Conservation (phyloP, 108 stramenopile species). For the Conticribra guillardii region DNA sequence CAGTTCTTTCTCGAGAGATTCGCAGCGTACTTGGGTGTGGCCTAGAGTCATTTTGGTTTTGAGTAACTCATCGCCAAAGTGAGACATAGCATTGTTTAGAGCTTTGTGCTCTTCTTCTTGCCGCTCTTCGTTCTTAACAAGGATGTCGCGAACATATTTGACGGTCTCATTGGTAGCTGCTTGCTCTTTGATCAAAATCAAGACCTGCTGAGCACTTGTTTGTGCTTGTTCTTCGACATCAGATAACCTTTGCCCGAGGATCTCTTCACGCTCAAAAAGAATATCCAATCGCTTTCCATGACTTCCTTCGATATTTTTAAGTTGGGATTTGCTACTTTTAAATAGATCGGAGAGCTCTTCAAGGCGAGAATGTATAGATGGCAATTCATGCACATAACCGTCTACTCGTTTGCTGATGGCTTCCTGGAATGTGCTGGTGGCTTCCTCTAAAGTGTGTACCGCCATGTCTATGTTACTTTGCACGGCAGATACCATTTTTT, state of each 20-base stretch:
- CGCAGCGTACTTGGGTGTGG: slow-evolving; percentile 45
- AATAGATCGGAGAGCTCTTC: slow-evolving; percentile 30
- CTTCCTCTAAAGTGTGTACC: slow-evolving; percentile 17
- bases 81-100: slow-evolving; percentile 25
- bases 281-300: slow-evolving; percentile 24
- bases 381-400: slow-evolving; percentile 20
- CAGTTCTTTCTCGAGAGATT: slow-evolving; percentile 36
- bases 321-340: slow-evolving; percentile 7
- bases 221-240: slow-evolving; percentile 13
- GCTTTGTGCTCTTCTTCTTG: slow-evolving; percentile 24
- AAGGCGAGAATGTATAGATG: slow-evolving; percentile 14
- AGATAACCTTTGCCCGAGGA: slow-evolving; percentile 30
- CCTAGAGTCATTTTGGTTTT: slow-evolving; percentile 40
- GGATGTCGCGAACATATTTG: slow-evolving; percentile 12
- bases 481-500: slow-evolving; percentile 20
- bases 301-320: slow-evolving; percentile 29
- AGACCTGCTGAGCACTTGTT: slow-evolving; percentile 14
- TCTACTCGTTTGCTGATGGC: slow-evolving; percentile 25
- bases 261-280: slow-evolving; percentile 15
- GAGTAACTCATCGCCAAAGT: slow-evolving; percentile 46
- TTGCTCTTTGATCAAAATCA: slow-evolving; percentile 24
- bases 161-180: slow-evolving; percentile 32
- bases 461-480: slow-evolving; percentile 17
- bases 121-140: slow-evolving; percentile 28
- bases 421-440: slow-evolving; percentile 13